Percentiles rank a stretch among this genome's conserved stretches.
These are phyloP conservation scores for Sporothrix curviconia DNA, from an alignment of 2,329 filamentous ascomycete genomes.

Conservation along the genomic window DNA sequence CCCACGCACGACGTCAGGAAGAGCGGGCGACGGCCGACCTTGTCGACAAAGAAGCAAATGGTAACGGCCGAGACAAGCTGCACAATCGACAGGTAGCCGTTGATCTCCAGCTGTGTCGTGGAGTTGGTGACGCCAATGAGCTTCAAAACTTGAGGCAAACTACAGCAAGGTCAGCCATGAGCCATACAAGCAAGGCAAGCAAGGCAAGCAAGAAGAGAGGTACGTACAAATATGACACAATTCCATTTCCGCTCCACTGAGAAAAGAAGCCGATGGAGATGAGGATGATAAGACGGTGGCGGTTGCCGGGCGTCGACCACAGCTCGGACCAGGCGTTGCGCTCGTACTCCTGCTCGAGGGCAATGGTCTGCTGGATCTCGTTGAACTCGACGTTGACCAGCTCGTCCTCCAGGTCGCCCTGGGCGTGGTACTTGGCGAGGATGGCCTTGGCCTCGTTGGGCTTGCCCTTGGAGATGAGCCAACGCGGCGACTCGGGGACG, in stretches of 20 bases:
- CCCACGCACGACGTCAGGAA: slow-evolving; percentile 21
- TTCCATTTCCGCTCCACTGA: slow-evolving; percentile 20
- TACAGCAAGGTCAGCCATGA: no score
- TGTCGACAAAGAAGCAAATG: slow-evolving; percentile 24
- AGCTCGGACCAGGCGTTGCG: slow-evolving; percentile 14
- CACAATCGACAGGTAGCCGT: slow-evolving; percentile 23
- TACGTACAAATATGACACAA: slow-evolving; percentile 19
- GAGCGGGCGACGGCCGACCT: slow-evolving; percentile 22
- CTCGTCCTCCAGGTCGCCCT: slow-evolving; percentile 16
- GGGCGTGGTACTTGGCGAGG: slow-evolving; percentile 17
- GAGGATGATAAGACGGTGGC: slow-evolving; percentile 19
- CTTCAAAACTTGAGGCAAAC: slow-evolving; percentile 15
- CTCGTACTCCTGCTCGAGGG: slow-evolving; percentile 17
- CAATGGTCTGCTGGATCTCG: slow-evolving; percentile 18
- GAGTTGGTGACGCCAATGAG: slow-evolving; percentile 13
- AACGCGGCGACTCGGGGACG: slow-evolving; percentile 25
- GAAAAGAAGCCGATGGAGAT: slow-evolving; percentile 17
- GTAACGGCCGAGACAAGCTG: slow-evolving; percentile 22
- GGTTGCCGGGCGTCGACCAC: slow-evolving; percentile 17
- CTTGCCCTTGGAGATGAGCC: slow-evolving; percentile 23
- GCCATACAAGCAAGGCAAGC: no score
- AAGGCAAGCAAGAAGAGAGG: no score
- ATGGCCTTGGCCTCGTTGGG: slow-evolving; percentile 14
- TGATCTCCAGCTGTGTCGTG: slow-evolving; percentile 20
- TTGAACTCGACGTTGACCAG: slow-evolving; percentile 18